phyloP scores from a whole-genome alignment of 1,284 basidiomycete species.

The Inonotus hispidus region DNA sequence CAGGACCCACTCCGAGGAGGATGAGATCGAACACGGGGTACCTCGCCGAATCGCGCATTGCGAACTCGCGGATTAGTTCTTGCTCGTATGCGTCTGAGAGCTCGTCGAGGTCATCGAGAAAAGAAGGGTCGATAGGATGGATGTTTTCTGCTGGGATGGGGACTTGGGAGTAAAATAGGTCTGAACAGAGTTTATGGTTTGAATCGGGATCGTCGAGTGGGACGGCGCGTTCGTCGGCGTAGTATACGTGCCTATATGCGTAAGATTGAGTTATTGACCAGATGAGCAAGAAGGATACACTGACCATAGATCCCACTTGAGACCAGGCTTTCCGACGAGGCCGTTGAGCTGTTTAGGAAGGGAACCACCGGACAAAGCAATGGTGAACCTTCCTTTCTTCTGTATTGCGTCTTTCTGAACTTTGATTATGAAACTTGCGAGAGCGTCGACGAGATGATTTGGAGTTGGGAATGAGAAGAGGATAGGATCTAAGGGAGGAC shows the following conservation, averaged over 20 bases:
- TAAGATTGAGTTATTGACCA: neutral
- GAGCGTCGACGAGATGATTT: conserved; percentile 51
- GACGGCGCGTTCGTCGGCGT: conserved; percentile 95
- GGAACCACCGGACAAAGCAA: conserved; percentile 93
- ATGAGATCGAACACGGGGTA: conserved; percentile 96
- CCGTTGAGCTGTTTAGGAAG: conserved; percentile 80
- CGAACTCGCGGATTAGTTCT: conserved; percentile 87
- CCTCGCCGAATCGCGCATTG: conserved; percentile 82
- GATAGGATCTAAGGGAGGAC: conserved; percentile 58
- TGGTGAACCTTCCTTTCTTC: conserved; percentile 84
- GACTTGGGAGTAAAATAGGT: conserved; percentile 80
- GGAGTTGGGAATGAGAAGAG: conserved; percentile 68
- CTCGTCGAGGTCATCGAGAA: conserved; percentile 81
- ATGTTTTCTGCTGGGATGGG: conserved; percentile 78
- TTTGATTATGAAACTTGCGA: conserved; percentile 82
- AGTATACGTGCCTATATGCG: conserved; percentile 86
- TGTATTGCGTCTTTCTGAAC: conserved; percentile 88
- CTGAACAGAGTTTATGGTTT: conserved; percentile 78
- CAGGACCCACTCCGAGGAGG: conserved; percentile 89
- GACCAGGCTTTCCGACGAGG: conserved; percentile 66
- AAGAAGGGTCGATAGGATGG: conserved; percentile 73
- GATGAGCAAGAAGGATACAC: conserved; percentile 25
- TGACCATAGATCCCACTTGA: conserved; percentile 96
- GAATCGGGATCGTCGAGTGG: conserved; percentile 90
- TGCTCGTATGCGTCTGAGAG: conserved; percentile 92